Evolutionary conservation across 306 rosid species (phyloP), one percentile per base, ranked within the genome.

Genomic region (Mimosa bimucronata): DNA sequence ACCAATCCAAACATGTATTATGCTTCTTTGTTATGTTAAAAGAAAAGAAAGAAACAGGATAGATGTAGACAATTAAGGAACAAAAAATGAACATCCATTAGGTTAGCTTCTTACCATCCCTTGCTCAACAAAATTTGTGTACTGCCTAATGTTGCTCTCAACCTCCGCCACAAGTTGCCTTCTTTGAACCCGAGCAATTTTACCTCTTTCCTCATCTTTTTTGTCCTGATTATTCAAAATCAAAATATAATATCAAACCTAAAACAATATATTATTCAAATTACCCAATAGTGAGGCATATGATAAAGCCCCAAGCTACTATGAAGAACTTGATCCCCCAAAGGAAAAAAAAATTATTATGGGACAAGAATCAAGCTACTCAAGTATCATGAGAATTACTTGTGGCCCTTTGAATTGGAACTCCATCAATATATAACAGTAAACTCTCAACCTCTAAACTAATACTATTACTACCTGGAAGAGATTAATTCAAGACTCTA

Each of bases 171-270:
- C 84, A 34, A 93, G 91, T 66, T 91, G 83, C 84, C 98, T 93
- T 84, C 99, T 88, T 74, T 91, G 98, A 72, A 89, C 76, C 82
- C 98, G 90, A 80, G 99, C 94, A 84, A 86, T 16, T 88, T 94
- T 89, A 74, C 99, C 98, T 77, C 94, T 89, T 80, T 98, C 99
- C 88, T 95, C 99, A 53, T 98, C 98, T 91, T 92, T 92, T 79
- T 88, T 83, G 81, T 95, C 96, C 98, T 94, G 85, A 79, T 78
- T 86, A 19, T 58, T 73, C 67, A 83, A 53, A 6, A 52, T 2
- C n/a, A 2, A 50, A 6, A 53, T 53, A 19, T 8, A 1, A 53
- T 53, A n/a, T 53, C 26, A 53, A 53, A n/a, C 11, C 60, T 53
- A n/a, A 19, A 23, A 53, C 9, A 9, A 66, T 38, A 38, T n/a